A percentile compares a stretch with the other conserved stretches of the same genome.
These are phyloP conservation scores for Nemania sp. DNA, from an alignment of 2,329 filamentous ascomycete genomes.

Conservation along the genomic window DNA sequence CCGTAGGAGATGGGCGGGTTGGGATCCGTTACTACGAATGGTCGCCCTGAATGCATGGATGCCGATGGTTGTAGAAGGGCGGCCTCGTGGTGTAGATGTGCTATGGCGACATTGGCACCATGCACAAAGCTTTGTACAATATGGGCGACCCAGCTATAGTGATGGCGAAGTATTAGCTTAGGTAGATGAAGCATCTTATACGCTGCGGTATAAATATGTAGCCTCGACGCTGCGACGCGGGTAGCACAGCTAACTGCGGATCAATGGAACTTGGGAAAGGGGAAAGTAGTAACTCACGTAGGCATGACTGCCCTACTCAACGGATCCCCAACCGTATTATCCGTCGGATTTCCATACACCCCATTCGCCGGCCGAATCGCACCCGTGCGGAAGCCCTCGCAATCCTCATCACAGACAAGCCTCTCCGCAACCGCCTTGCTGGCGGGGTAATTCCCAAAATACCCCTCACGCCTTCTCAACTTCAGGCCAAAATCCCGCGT, in stretches of 20 bases:
- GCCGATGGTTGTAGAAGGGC: constrained; percentile 50
- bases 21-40: constrained; percentile 58
- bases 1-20: constrained; percentile 56
- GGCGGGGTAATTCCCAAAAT: constrained; percentile 63
- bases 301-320: constrained; percentile 54
- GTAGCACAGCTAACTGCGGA: background rate
- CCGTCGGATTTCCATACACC: constrained; percentile 63
- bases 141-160: constrained; percentile 54
- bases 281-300: constrained; percentile 55
- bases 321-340: constrained; percentile 60
- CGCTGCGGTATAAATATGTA: background rate
- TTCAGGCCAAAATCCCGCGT: constrained; percentile 59
- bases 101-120: constrained; percentile 56
- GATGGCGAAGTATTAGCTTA: constrained; percentile 14
- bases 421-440: constrained; percentile 65
- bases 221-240: background rate
- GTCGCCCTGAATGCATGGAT: constrained; percentile 53
- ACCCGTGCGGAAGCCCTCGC: constrained; percentile 59
- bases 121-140: constrained; percentile 58
- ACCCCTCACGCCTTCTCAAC: constrained; percentile 56
- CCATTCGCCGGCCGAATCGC: constrained; percentile 65
- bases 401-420: constrained; percentile 58
- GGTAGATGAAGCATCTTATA: background rate
- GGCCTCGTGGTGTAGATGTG: constrained; percentile 57
- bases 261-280: background rate